A percentile compares a stretch with the other conserved stretches of the same genome.
Conservation (phyloP, 495 filamentous ascomycete species). For the Penicillium nucicola region DNA sequence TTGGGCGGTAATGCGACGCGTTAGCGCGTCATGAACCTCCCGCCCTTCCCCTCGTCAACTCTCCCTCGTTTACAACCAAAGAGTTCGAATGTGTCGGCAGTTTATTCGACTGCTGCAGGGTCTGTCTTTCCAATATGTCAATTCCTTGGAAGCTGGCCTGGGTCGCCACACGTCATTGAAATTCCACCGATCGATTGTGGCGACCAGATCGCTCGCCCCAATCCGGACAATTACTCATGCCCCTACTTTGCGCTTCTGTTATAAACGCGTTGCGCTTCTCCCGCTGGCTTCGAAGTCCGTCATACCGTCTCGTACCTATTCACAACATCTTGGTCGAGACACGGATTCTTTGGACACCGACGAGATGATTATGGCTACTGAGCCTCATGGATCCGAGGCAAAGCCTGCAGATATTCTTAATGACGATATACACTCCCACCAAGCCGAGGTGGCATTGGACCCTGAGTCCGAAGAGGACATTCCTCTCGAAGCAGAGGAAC, state of each 20-base stretch:
- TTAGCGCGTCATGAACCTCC: slow-evolving; percentile 17
- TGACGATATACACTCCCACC: slow-evolving; percentile 6
- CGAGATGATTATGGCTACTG: slow-evolving; percentile 7
- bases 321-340: slow-evolving; percentile 1
- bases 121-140: slow-evolving; percentile 31
- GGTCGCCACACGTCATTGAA: slow-evolving; percentile 31
- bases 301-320: neutral
- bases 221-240: slow-evolving; percentile 16
- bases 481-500: slow-evolving; percentile 39
- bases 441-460: slow-evolving; percentile 29
- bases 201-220: slow-evolving; percentile 17
- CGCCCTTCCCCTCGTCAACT: neutral
- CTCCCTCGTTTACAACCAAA: neutral
- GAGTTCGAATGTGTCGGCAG: slow-evolving; percentile 33
- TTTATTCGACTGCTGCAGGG: slow-evolving; percentile 24
- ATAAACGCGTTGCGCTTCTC: neutral
- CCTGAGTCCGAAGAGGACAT: slow-evolving; percentile 49
- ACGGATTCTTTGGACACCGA: neutral
- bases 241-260: neutral
- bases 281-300: neutral
- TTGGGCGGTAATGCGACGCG: slow-evolving; percentile 8
- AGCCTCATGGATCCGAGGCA: neutral
- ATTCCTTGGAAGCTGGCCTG: slow-evolving; percentile 23
- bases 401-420: slow-evolving; percentile 23
- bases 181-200: slow-evolving; percentile 28